Conservation (phyloP, 306 rosid species). For the Fragaria iinumae region DNA sequence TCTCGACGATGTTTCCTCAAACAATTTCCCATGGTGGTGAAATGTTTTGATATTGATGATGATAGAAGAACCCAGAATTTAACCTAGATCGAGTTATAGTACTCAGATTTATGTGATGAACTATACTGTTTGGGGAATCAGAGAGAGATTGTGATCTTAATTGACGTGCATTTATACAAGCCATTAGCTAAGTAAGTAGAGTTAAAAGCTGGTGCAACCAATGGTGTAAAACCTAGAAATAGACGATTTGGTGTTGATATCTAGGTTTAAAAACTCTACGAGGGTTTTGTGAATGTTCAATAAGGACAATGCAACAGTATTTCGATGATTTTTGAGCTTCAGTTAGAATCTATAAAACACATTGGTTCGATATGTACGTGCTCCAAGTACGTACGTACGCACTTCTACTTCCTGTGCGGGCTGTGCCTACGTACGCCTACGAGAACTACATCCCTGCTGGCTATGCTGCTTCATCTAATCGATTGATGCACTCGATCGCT, state of each 20-base stretch:
- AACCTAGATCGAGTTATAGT: no score
- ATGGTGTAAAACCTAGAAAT: not conserved
- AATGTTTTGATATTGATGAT: not conserved
- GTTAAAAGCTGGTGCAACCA: not conserved
- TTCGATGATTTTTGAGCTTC: not conserved
- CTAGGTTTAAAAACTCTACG: not conserved
- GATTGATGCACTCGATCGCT: not conserved
- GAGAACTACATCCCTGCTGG: not conserved
- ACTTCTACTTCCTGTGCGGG: not conserved
- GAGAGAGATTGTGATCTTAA: not conserved
- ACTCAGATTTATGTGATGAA: not conserved
- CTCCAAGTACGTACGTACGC: not conserved
- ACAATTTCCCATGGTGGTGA: slow-evolving; percentile 37
- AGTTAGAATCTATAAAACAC: not conserved
- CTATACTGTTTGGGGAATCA: not conserved
- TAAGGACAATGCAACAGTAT: not conserved
- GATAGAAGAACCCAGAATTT: not conserved
- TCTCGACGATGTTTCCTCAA: slow-evolving; percentile 14
- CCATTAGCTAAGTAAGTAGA: not conserved
- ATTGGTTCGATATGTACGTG: not conserved
- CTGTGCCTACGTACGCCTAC: not conserved
- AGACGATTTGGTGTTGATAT: not conserved
- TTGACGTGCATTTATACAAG: not conserved
- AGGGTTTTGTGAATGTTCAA: not conserved
- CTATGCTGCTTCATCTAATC: not conserved